A percentile compares a stretch with the other conserved stretches of the same genome.
These are phyloP conservation scores for Scopulariopsis brevicaulis DNA, from an alignment of 2,329 filamentous ascomycete genomes.

Conservation along the genomic window DNA sequence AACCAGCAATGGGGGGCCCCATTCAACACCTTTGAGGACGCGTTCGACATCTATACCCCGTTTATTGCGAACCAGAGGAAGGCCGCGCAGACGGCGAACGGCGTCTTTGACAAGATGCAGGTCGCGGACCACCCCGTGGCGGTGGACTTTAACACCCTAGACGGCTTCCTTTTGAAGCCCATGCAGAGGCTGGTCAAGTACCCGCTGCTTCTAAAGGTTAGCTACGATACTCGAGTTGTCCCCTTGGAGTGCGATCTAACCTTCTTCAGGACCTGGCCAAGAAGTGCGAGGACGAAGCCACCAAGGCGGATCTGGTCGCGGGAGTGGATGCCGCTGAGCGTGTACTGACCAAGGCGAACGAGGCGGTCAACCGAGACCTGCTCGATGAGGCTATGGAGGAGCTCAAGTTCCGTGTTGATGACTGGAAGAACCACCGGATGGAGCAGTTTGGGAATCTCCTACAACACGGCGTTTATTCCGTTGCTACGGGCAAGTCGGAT, in stretches of 20 bases:
- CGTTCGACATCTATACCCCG: constrained; percentile 87
- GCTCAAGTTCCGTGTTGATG: constrained; percentile 72
- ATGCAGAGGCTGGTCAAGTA: constrained; percentile 96
- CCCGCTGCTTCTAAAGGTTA: constrained; percentile 74
- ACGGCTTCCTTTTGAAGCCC: constrained; percentile 89
- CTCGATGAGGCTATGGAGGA: constrained; percentile 76
- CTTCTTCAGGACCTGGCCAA: constrained; percentile 66
- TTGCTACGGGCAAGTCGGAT: constrained; percentile 81
- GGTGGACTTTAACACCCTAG: constrained; percentile 74
- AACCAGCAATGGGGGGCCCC: constrained; percentile 92
- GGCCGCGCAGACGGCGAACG: constrained; percentile 73
- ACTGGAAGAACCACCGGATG: constrained; percentile 91
- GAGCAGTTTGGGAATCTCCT: constrained; percentile 86
- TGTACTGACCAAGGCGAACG: constrained; percentile 76
- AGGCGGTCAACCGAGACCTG: constrained; percentile 81
- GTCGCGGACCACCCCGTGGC: constrained; percentile 69
- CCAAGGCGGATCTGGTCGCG: constrained; percentile 58
- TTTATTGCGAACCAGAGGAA: constrained; percentile 96
- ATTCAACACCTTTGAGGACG: constrained; percentile 74
- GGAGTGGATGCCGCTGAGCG: constrained; percentile 76
- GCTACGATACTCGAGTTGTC: constrained; percentile 9
- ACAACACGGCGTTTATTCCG: constrained; percentile 80
- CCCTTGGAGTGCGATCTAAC: neutral
- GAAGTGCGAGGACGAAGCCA: constrained; percentile 64
- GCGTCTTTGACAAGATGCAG: constrained; percentile 79